A percentile compares a stretch with the other conserved stretches of the same genome.
Evolutionary conservation across 352 stramenopile genomes (phyloP).

Genomic region (Globisporangium paddicum): DNA sequence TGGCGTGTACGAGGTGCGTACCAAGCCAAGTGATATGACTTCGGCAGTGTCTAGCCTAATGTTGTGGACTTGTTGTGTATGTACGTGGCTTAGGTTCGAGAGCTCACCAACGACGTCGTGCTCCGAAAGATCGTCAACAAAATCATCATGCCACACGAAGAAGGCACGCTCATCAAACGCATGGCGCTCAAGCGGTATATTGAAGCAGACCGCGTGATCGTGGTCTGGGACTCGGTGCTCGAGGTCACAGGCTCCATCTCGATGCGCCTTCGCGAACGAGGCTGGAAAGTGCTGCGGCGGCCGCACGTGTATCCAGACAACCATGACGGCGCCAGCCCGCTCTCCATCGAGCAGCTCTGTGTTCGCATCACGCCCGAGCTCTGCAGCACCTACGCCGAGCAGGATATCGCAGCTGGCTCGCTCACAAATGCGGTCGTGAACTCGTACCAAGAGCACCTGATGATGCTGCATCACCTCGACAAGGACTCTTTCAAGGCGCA

Average conservation of each 20-base stretch:
- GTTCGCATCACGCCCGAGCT: slow-evolving; percentile 9
- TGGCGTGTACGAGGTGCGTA: slow-evolving; percentile 3
- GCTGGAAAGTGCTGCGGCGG: slow-evolving; percentile 6
- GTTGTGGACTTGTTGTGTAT: not conserved
- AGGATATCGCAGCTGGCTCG: slow-evolving; percentile 25
- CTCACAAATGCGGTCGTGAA: slow-evolving; percentile 44
- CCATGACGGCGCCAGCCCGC: not conserved
- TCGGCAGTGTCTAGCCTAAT: too few species aligned
- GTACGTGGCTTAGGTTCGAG: slow-evolving; percentile 1
- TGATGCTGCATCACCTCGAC: slow-evolving; percentile 11
- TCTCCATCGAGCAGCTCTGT: not conserved
- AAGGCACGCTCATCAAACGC: not conserved
- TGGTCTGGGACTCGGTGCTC: slow-evolving; percentile 7
- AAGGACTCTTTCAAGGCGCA: slow-evolving; percentile 19
- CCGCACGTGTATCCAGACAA: not conserved
- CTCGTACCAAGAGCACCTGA: slow-evolving; percentile 27
- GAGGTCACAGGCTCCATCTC: slow-evolving; percentile 5
- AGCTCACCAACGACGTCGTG: not conserved
- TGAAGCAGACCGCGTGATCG: not conserved
- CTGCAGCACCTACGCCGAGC: slow-evolving; percentile 1
- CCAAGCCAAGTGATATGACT: too few species aligned
- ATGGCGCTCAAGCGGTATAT: slow-evolving; percentile 6
- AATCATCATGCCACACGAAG: not conserved
- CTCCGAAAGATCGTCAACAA: slow-evolving; percentile 5
- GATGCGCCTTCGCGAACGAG: slow-evolving; percentile 7